Percentiles rank a stretch among this genome's conserved stretches.
Conservation (phyloP, 177 flowering plant genomes). For the Tripterygium wilfordii region DNA sequence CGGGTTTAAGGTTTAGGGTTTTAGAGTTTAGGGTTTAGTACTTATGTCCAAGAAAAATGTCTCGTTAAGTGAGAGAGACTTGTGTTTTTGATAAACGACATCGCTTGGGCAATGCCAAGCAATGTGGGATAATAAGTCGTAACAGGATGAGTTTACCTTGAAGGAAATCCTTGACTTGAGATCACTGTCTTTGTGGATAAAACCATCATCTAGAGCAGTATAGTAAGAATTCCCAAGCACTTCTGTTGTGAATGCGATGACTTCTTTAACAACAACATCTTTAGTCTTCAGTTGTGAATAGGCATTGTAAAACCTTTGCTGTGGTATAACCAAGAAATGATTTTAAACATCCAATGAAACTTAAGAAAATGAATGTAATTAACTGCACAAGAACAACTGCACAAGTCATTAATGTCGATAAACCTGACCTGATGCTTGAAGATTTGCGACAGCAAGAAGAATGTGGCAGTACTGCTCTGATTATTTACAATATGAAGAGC, state of each 20-base stretch:
- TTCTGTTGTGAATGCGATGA: conserved; percentile 32
- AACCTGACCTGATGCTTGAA: conserved; percentile 69
- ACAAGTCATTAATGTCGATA: too few species aligned
- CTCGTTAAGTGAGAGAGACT: too few species aligned
- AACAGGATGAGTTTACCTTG: too few species aligned
- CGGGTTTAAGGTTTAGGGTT: too few species aligned
- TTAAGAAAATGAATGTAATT: too few species aligned
- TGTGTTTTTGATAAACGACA: too few species aligned
- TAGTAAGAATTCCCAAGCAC: conserved; percentile 45
- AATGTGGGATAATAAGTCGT: too few species aligned
- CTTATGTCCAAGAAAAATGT: too few species aligned
- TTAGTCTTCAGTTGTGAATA: conserved; percentile 55
- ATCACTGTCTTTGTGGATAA: conserved; percentile 57
- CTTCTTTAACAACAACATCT: conserved; percentile 30
- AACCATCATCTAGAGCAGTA: conserved; percentile 50
- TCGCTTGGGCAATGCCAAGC: too few species aligned
- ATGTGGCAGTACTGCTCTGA: conserved; percentile 60
- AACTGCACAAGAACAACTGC: too few species aligned
- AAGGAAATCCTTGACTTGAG: conserved; percentile 69
- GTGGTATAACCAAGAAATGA: conserved; percentile 6
- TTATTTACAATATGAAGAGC: conserved; percentile 70
- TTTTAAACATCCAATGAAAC: too few species aligned
- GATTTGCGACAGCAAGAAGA: conserved; percentile 57
- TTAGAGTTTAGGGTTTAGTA: too few species aligned
- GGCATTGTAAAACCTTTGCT: conserved; percentile 65